Evolutionary conservation across 768 basidiomycete genomes (phyloP), one percentile per base, ranked within the genome.

Genomic region (Naganishia antarctica): DNA sequence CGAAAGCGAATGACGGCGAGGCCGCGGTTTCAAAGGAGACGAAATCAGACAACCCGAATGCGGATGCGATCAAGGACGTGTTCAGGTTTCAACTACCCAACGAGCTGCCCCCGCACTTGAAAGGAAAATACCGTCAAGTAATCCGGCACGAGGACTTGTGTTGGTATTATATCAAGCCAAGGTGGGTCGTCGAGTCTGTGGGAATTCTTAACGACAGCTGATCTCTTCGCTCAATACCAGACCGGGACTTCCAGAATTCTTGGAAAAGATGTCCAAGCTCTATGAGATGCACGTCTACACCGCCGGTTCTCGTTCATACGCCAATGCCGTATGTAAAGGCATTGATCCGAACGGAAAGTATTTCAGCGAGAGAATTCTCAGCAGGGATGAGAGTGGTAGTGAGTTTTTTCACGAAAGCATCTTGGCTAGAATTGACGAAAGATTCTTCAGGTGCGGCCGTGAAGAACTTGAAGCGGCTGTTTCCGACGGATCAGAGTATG

Each of bases 271-370:
- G 69, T 83, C 88, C 37, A 79, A 81, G 53, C 86, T 88, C 73
- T 99, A 94, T 78, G 93, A 98, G 79, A 91, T 98, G 91, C 96
- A 98, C 76, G 93, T 99, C 49, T 99, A 99, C 78, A 99, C 94
- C 25, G 98, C 98, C 93, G 96, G 96, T 61, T 97, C 94, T 26
- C 86, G 96, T 47, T 87, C 91, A 47, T 99, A 98, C 78, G 96
- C 96, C 40, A 89, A 92, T 77, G 84, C 91, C 76, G 94, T 98
- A 21, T 96, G 92, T 77, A 84, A 87, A 49, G 87, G 90, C 28
- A 90, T 99, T 73, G 96, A 99, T 80, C 90, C 94, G 15, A 85
- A 87, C 57, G 85, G 86, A 4, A 86, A 81, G 76, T 81, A 88
- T 68, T 99, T 99, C 71, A 88, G 90, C 50, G 87, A 87, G 41